phyloP scores from a whole-genome alignment of 306 rosid species.

The Quercus robur region DNA sequence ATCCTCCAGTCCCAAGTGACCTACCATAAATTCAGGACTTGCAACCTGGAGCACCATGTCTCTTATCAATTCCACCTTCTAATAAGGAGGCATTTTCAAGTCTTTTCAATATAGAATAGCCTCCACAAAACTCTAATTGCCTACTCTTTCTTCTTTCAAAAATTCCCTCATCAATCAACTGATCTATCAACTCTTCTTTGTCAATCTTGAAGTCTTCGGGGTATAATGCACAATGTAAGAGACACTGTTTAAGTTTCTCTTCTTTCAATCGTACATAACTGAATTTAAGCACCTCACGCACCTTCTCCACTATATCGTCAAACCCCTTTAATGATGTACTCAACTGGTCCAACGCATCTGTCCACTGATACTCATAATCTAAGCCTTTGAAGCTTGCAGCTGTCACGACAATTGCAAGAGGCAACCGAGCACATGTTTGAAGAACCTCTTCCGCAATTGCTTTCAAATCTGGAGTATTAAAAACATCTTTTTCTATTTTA shows the following conservation, averaged over 20 bases:
- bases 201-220: constrained; percentile 24
- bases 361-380: constrained; percentile 10
- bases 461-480: not conserved
- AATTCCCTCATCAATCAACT: constrained; percentile 21
- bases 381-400: constrained; percentile 8
- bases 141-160: constrained; percentile 15
- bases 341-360: constrained; percentile 3
- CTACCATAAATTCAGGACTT: no score
- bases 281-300: constrained; percentile 6
- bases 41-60: not conserved
- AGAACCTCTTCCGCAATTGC: not conserved
- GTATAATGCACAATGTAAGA: constrained; percentile 23
- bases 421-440: not conserved
- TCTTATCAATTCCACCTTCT: not conserved
- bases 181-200: constrained; percentile 17
- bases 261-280: constrained; percentile 22
- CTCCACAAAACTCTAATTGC: constrained; percentile 11
- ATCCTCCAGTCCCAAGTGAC: no score
- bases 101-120: constrained; percentile 13
- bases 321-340: not conserved
- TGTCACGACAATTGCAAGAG: constrained; percentile 11
- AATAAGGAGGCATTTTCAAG: not conserved
- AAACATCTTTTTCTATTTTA: not conserved
- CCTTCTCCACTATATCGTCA: constrained; percentile 22
- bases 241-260: not conserved